phyloP scores from a whole-genome alignment of 352 stramenopile species.

The Phytopythium ostracodes region DNA sequence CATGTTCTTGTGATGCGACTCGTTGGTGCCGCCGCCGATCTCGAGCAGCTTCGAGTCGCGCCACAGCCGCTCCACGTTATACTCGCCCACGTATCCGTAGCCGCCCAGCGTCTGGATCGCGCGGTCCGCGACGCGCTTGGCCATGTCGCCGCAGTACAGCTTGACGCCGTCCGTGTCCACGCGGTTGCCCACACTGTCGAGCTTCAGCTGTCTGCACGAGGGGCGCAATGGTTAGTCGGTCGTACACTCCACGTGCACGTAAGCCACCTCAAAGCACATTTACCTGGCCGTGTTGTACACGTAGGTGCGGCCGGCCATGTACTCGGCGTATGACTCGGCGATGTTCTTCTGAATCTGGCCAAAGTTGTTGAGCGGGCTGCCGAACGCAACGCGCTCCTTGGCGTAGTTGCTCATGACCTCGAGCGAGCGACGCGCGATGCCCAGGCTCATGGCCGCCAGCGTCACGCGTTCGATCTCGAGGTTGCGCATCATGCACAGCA shows the following conservation, averaged over 20 bases:
- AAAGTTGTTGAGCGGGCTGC: conserved; percentile 88
- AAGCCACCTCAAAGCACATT: background rate
- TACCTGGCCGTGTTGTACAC: conserved; percentile 94
- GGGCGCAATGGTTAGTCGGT: conserved; percentile 3
- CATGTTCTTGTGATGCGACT: conserved; percentile 99
- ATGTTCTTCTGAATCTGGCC: conserved; percentile 97
- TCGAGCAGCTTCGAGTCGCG: conserved; percentile 99
- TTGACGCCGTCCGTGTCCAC: conserved; percentile 99
- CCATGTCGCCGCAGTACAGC: conserved; percentile 97
- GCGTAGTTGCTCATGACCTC: conserved; percentile 96
- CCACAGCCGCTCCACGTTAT: conserved; percentile 98
- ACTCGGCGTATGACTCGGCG: conserved; percentile 98
- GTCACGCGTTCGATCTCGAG: conserved; percentile 98
- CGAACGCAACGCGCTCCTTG: conserved; percentile 95
- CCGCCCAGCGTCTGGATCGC: conserved; percentile 98
- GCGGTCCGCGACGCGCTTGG: conserved; percentile 95
- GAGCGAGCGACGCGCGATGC: conserved; percentile 95
- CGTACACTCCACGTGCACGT: background rate
- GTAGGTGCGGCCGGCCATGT: conserved; percentile 95
- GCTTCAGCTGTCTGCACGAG: conserved; percentile 84
- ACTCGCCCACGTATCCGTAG: conserved; percentile 99
- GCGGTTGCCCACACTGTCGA: conserved; percentile 93
- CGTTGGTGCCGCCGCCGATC: conserved; percentile 98
- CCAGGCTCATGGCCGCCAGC: conserved; percentile 95
- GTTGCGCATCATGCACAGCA: conserved; percentile 95